phyloP scores from a whole-genome alignment of 768 basidiomycete genomes.

The Boletellus sp. region DNA sequence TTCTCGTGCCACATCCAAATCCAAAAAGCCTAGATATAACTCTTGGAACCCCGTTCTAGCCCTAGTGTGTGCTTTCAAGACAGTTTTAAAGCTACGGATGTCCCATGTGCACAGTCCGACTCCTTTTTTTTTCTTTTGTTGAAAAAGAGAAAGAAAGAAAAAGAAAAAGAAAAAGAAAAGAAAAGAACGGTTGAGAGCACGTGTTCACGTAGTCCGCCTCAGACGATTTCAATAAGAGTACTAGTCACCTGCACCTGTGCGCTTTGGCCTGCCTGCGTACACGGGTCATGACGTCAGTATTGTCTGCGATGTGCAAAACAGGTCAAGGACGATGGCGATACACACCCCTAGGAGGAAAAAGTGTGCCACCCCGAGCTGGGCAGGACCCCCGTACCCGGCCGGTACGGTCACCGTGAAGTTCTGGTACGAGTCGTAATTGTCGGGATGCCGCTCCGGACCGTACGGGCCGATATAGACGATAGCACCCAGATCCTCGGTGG shows the following conservation, averaged over 20 bases:
- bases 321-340: not conserved
- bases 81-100: not conserved
- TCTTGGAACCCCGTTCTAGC: no score
- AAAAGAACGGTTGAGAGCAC: not conserved
- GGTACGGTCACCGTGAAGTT: conserved; percentile 10
- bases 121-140: not conserved
- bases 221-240: not conserved
- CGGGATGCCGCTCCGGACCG: not conserved
- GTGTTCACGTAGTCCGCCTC: not conserved
- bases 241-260: not conserved
- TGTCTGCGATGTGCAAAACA: not conserved
- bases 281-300: not conserved
- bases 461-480: conserved; percentile 12
- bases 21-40: not conserved
- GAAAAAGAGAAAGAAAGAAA: not conserved
- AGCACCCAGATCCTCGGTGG: not conserved
- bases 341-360: conserved; percentile 9
- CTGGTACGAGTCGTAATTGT: not conserved
- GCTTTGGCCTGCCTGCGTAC: not conserved
- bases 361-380: conserved; percentile 2
- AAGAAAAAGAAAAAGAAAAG: not conserved
- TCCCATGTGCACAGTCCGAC: not conserved
- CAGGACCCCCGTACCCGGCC: not conserved
- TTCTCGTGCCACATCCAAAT: not conserved
- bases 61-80: not conserved